Evolutionary conservation across 2,329 filamentous ascomycete genomes (phyloP).

Genomic region (Colletotrichum endophyticum): DNA sequence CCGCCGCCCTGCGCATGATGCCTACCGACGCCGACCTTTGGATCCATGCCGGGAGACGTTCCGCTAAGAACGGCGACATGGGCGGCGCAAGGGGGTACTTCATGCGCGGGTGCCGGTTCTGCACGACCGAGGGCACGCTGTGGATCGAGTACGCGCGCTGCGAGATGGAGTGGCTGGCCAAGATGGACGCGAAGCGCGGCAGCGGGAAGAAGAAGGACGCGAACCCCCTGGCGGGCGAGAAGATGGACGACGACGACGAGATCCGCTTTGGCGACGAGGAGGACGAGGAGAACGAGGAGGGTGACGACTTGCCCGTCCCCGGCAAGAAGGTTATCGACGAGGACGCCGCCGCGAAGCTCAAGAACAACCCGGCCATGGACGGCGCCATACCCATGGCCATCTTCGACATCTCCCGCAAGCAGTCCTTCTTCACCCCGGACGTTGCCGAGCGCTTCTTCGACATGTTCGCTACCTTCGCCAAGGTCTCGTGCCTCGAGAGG

Average conservation of each 20-base stretch:
- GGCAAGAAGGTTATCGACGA: conserved; percentile 53
- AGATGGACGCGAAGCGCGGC: conserved; percentile 75
- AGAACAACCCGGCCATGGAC: conserved; percentile 81
- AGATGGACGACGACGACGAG: conserved; percentile 54
- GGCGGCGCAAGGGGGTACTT: conserved; percentile 83
- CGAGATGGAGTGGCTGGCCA: conserved; percentile 91
- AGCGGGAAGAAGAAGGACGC: conserved; percentile 63
- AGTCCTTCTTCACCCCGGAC: conserved; percentile 70
- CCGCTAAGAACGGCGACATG: conserved; percentile 86
- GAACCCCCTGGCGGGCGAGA: conserved; percentile 49
- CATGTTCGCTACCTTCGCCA: conserved; percentile 74
- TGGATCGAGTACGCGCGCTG: conserved; percentile 92
- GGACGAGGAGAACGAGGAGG: conserved; percentile 45
- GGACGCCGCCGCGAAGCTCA: conserved; percentile 55
- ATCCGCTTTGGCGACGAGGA: conserved; percentile 52
- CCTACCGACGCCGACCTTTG: conserved; percentile 84
- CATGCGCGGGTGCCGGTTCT: conserved; percentile 89
- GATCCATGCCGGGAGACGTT: conserved; percentile 81
- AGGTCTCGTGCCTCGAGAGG: conserved; percentile 66
- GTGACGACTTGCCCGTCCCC: conserved; percentile 49
- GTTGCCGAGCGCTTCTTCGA: conserved; percentile 81
- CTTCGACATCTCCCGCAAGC: conserved; percentile 83
- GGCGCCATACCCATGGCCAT: conserved; percentile 95
- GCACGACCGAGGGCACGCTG: conserved; percentile 72
- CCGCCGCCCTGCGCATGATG: conserved; percentile 80